A percentile compares a stretch with the other conserved stretches of the same genome.
phyloP scores from a whole-genome alignment of 2,329 filamentous ascomycete species.

The Biscogniauxia mediterranea region DNA sequence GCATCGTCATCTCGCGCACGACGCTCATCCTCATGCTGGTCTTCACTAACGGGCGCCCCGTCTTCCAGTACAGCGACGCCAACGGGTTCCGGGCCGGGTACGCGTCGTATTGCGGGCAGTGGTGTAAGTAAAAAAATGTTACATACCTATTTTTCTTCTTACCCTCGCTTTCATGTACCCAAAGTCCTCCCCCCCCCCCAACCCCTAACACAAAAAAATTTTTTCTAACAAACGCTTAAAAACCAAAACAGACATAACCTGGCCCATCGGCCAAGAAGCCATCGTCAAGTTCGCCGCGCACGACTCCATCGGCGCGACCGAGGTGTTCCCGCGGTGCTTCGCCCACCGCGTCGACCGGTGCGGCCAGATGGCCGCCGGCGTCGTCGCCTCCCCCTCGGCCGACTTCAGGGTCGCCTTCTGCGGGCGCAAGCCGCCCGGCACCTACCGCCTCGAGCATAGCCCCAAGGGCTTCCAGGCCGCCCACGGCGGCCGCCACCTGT shows the following conservation, averaged over 20 bases:
- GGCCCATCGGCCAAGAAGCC: conserved; percentile 33
- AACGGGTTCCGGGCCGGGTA: conserved; percentile 33
- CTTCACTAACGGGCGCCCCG: conserved; percentile 28
- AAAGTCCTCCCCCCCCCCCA: too few species aligned
- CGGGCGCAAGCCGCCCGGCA: conserved; percentile 24
- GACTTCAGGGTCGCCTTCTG: conserved; percentile 26
- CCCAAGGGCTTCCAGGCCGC: conserved; percentile 31
- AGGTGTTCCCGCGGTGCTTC: conserved; percentile 27
- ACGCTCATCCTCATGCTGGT: conserved; percentile 26
- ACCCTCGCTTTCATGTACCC: too few species aligned
- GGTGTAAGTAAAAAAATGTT: conserved; percentile 27
- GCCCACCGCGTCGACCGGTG: conserved; percentile 27
- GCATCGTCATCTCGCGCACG: conserved; percentile 23
- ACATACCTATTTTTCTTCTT: too few species aligned
- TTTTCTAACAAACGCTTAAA: neutral
- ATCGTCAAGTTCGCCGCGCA: conserved; percentile 28
- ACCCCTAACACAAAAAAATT: too few species aligned
- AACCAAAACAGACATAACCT: conserved; percentile 25
- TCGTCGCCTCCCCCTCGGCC: conserved; percentile 17
- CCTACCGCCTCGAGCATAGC: conserved; percentile 22
- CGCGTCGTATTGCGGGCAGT: conserved; percentile 34
- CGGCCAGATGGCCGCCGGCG: conserved; percentile 27
- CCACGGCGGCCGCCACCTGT: conserved; percentile 31
- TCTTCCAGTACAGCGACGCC: conserved; percentile 32
- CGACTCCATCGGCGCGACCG: conserved; percentile 26